Conservation (phyloP, 2,329 filamentous ascomycete species). For the Sporothrix euskadiensis region DNA sequence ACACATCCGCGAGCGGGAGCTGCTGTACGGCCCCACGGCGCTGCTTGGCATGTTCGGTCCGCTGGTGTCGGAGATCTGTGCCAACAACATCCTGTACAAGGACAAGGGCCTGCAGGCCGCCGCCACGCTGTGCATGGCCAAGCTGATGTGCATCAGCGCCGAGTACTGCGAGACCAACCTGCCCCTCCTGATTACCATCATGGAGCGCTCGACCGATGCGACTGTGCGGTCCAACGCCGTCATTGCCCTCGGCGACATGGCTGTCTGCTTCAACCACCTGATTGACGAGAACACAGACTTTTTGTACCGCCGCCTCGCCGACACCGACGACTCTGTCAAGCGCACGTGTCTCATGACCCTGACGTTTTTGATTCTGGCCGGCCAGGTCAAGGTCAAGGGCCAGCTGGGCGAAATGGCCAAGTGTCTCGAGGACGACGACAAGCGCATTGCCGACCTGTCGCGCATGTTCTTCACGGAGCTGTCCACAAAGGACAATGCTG, state of each 20-base stretch:
- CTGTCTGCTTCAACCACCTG: slow-evolving; percentile 98
- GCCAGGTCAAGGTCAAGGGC: slow-evolving; percentile 98
- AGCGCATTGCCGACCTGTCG: slow-evolving; percentile 87
- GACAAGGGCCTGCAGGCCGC: slow-evolving; percentile 90
- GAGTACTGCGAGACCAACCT: slow-evolving; percentile 96
- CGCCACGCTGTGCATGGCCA: slow-evolving; percentile 90
- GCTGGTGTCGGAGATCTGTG: slow-evolving; percentile 88
- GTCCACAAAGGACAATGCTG: slow-evolving; percentile 96
- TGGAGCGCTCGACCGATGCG: slow-evolving; percentile 89
- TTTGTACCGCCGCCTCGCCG: slow-evolving; percentile 88
- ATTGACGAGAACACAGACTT: slow-evolving; percentile 99
- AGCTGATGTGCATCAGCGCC: slow-evolving; percentile 96
- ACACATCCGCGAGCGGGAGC: slow-evolving; percentile 79
- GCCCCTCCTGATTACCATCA: slow-evolving; percentile 92
- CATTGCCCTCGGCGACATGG: slow-evolving; percentile 97
- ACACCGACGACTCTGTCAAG: slow-evolving; percentile 86
- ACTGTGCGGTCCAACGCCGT: slow-evolving; percentile 95
- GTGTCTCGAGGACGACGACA: slow-evolving; percentile 94
- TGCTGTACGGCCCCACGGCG: slow-evolving; percentile 79
- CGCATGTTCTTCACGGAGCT: slow-evolving; percentile 99
- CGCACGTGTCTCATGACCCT: slow-evolving; percentile 97
- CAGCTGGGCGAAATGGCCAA: slow-evolving; percentile 99
- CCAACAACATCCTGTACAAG: slow-evolving; percentile 88
- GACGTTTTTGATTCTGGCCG: slow-evolving; percentile 93
- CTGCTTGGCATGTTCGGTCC: slow-evolving; percentile 89